phyloP scores from a whole-genome alignment of 2,329 filamentous ascomycete species.

The Zymoseptoria pseudotritici region DNA sequence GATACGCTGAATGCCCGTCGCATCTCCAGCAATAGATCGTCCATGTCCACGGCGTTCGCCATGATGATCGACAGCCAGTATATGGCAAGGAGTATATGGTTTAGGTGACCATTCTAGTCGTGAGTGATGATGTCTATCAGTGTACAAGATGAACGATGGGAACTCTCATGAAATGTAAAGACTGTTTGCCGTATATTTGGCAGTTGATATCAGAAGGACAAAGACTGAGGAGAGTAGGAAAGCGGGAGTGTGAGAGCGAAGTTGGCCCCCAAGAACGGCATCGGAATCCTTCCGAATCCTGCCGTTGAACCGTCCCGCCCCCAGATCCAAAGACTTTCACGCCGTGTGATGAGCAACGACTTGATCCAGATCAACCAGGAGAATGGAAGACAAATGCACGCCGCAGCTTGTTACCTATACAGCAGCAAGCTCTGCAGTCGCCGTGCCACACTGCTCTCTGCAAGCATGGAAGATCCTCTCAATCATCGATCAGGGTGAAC shows the following conservation, averaged over 20 bases:
- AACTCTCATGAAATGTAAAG: neutral
- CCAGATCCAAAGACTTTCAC: neutral
- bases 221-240: too few relatives aligned
- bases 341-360: neutral
- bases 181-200: too few relatives aligned
- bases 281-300: neutral
- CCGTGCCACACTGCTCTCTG: neutral
- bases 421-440: neutral
- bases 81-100: neutral
- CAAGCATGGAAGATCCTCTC: neutral
- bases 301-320: neutral
- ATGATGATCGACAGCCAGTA: neutral
- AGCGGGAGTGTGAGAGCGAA: neutral
- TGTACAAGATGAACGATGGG: neutral
- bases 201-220: conserved; percentile 1
- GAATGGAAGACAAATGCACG: neutral
- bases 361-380: neutral
- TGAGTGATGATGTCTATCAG: neutral
- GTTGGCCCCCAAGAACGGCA: neutral
- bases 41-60: neutral
- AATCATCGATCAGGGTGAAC: neutral
- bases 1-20: neutral
- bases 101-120: neutral
- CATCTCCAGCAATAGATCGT: neutral
- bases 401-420: neutral